Evolutionary conservation across 495 filamentous ascomycete genomes (phyloP), one percentile per base, ranked within the genome.

Genomic region (Pseudevernia furfuracea): DNA sequence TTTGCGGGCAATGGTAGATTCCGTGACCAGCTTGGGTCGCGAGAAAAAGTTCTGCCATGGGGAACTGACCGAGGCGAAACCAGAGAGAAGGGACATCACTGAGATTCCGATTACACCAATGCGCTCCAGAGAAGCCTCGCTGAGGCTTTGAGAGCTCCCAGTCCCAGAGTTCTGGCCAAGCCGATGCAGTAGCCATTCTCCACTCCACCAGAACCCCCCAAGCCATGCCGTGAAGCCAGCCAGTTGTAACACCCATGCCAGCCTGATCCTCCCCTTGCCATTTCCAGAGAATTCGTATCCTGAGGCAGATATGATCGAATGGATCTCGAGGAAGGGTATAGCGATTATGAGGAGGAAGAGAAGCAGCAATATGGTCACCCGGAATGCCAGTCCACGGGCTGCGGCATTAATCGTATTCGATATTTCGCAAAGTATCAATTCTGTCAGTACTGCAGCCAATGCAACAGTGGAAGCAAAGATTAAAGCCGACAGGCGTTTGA

Each of bases 91-190:
- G 12, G 89, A 89, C 90, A 94, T 92, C 39, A 91, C 76, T 59
- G 85, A 87, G 38, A 93, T 88, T 17, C 90, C 90, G 69, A 92
- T 88, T 39, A 93, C 83, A 21, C 88, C 89, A 23, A 94, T 85
- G 43, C 89, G 77, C 72, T 90, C 88, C 52, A 92, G 77, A 75
- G 88, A 90, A 32, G 86, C 89, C 70, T 91, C 84, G 59, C 80
- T 84, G 63, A 92, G 71, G 44, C 77, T 78, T 66, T 84, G 76
- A 6, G 72, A 76, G 63, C 69, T 60, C 52, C 73, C 64, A 6
- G 59, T 25, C 17, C 60, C 68, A 59, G 67, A 62, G 65, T 48
- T 72, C 68, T 64, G 55, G 44, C 53, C 53, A 25, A 62, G 41
- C 53, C 74, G 79, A 46, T 79, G 80, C n/a, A 86, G 80, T 36